Percentiles rank a stretch among this genome's conserved stretches.
phyloP scores from a whole-genome alignment of 352 stramenopile species.

The Phytophthora syringae region DNA sequence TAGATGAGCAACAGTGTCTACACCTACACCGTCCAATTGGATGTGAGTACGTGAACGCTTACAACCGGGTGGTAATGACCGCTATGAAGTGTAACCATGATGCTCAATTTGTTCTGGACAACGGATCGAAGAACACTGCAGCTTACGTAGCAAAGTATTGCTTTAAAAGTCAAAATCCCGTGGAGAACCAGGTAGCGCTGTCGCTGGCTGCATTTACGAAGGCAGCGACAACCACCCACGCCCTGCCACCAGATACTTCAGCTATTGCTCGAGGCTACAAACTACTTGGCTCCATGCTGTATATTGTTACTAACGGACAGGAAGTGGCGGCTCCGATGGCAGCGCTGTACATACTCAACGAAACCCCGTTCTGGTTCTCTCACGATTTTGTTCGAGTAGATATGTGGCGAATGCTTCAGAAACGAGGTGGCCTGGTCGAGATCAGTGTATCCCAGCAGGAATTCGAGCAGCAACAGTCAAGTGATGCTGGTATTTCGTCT shows the following conservation, averaged over 20 bases:
- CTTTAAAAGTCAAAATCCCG: constrained; percentile 22
- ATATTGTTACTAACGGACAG: constrained; percentile 16
- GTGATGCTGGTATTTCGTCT: neutral
- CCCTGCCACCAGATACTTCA: constrained; percentile 3
- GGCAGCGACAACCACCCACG: constrained; percentile 1
- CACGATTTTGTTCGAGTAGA: constrained; percentile 11
- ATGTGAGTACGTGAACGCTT: constrained; percentile 41
- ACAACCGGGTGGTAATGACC: constrained; percentile 20
- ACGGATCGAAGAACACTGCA: constrained; percentile 12
- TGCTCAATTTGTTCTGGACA: constrained; percentile 17
- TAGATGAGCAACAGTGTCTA: neutral
- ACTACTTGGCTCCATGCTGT: constrained; percentile 15
- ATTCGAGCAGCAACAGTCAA: neutral
- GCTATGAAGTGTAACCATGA: constrained; percentile 41
- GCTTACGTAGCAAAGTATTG: constrained; percentile 32
- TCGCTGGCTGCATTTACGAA: constrained; percentile 19
- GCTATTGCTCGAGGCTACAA: constrained; percentile 5
- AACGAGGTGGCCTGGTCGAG: neutral
- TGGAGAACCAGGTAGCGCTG: constrained; percentile 23
- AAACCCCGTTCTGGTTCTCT: constrained; percentile 27
- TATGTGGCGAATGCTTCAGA: neutral
- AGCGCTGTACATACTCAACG: constrained; percentile 3
- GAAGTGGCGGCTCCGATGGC: constrained; percentile 21
- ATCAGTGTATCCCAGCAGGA: neutral
- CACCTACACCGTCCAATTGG: constrained; percentile 14